These are phyloP conservation scores for Aspergillus sp. DNA, from an alignment of 2,329 filamentous ascomycete species.

Conservation along the genomic window DNA sequence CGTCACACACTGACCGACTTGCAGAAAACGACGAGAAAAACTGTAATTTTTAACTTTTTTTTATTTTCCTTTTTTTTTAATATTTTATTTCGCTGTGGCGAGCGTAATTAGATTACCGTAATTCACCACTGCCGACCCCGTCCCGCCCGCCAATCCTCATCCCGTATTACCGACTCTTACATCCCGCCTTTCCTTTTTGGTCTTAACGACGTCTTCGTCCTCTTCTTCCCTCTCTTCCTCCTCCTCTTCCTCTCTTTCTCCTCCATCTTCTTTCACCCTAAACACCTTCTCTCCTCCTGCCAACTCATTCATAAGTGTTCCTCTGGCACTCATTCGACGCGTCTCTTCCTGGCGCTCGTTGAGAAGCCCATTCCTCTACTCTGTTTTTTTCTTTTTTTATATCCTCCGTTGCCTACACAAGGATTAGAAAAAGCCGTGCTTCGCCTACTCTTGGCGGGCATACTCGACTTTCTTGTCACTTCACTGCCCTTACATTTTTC, in stretches of 20 bases:
- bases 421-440: constrained; percentile 10
- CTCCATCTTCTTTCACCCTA: constrained; percentile 1
- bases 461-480: constrained; percentile 9
- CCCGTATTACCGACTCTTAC: constrained; percentile 4
- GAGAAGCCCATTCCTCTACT: constrained; percentile 15
- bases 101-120: too few relatives aligned
- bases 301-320: constrained; percentile 15
- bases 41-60: constrained; percentile 2
- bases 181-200: not conserved
- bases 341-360: constrained; percentile 22
- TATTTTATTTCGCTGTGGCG: too few relatives aligned
- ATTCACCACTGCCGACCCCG: too few relatives aligned
- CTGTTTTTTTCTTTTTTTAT: not conserved
- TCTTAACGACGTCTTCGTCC: not conserved
- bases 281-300: constrained; percentile 5
- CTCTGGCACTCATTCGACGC: constrained; percentile 15
- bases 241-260: constrained; percentile 10
- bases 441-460: constrained; percentile 16
- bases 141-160: not conserved
- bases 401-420: constrained; percentile 12
- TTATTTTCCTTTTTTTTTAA: constrained; percentile 1
- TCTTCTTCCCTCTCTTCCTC: constrained; percentile 1
- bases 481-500: constrained; percentile 6
- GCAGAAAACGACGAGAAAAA: constrained; percentile 2
- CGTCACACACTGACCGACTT: constrained; percentile 4